Percentiles rank a stretch among this genome's conserved stretches.
Conservation (phyloP, 2,329 filamentous ascomycete species). For the Ophiocordyceps unilateralis region DNA sequence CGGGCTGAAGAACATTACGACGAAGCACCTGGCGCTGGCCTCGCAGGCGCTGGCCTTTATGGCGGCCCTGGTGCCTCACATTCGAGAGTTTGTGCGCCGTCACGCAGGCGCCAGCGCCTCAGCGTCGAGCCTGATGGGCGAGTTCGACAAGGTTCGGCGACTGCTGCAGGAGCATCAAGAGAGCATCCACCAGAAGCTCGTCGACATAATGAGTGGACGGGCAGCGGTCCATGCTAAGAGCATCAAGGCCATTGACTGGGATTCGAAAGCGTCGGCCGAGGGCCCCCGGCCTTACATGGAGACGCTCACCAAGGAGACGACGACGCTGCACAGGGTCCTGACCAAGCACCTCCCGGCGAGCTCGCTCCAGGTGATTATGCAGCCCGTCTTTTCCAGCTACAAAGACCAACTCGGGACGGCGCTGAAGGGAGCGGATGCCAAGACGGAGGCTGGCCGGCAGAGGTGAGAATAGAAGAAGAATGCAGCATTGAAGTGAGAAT, state of each 20-base stretch:
- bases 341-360: constrained; percentile 65
- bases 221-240: constrained; percentile 57
- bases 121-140: constrained; percentile 48
- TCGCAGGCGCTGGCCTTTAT: constrained; percentile 81
- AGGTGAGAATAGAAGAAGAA: constrained; percentile 33
- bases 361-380: constrained; percentile 69
- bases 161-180: constrained; percentile 78
- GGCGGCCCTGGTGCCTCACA: constrained; percentile 70
- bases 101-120: constrained; percentile 40
- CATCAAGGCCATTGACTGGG: constrained; percentile 63
- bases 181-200: constrained; percentile 80
- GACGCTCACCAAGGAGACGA: constrained; percentile 70
- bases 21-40: constrained; percentile 82
- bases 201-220: constrained; percentile 77
- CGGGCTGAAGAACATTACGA: constrained; percentile 89
- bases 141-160: constrained; percentile 77
- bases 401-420: constrained; percentile 60
- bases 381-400: constrained; percentile 68
- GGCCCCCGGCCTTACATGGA: constrained; percentile 62
- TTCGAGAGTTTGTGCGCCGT: constrained; percentile 78
- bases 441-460: constrained; percentile 49
- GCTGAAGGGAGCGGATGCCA: constrained; percentile 46
- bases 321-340: constrained; percentile 67
- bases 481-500: too few species aligned
- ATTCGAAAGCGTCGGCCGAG: constrained; percentile 23